Percentiles rank a stretch among this genome's conserved stretches.
Evolutionary conservation across 2,329 filamentous ascomycete species (phyloP).

Genomic region (Emergomyces pasteurianus): DNA sequence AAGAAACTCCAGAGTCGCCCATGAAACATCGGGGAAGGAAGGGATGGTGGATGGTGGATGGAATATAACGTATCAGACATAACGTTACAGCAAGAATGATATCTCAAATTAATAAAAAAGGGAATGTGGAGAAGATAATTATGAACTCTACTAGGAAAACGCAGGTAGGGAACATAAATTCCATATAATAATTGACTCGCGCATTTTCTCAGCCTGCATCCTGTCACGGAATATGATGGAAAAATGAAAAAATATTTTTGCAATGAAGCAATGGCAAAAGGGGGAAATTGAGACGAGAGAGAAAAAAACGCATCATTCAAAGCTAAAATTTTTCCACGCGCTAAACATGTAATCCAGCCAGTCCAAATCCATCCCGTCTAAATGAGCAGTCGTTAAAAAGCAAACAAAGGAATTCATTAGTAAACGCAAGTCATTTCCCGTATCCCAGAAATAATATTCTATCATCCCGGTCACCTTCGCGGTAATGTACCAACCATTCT

Average conservation of each 20-base stretch:
- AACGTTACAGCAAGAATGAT: not conserved
- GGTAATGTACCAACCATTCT: slow-evolving; percentile 38
- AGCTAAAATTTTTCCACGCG: not conserved
- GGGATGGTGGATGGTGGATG: not conserved
- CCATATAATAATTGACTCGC: not conserved
- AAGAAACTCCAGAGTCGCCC: not conserved
- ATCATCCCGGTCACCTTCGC: slow-evolving; percentile 16
- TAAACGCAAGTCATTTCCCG: not conserved
- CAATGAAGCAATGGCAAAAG: not conserved
- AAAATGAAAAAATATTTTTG: not conserved
- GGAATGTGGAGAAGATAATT: not conserved
- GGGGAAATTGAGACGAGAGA: not conserved
- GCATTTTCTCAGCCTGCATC: not conserved
- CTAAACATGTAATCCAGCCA: not conserved
- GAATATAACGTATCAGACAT: not conserved
- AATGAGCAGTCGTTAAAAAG: not conserved
- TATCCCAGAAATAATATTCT: not conserved
- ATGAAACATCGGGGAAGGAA: not conserved
- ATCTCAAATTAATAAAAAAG: not conserved
- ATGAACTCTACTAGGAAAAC: not conserved
- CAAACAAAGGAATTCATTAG: not conserved
- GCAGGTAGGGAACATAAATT: not conserved
- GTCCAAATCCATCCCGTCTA: not conserved
- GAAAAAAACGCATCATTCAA: not conserved
- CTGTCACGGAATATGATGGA: not conserved